Evolutionary conservation across 805 yeast genomes (phyloP), one percentile per base, ranked within the genome.

Genomic region (Candida qinlingensis): DNA sequence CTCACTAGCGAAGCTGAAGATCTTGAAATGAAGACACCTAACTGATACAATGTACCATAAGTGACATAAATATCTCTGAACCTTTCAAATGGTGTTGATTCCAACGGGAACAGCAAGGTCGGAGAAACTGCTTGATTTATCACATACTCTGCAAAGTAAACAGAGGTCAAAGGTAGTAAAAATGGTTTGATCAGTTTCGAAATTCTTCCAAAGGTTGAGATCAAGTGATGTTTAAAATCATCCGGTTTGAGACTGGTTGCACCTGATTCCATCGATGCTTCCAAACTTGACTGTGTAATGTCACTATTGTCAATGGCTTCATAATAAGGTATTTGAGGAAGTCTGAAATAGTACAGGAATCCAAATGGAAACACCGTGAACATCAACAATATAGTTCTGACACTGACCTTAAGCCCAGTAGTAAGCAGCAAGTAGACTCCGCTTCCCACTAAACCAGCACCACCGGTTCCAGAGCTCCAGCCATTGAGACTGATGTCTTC

Each of bases 391-490:
- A 87, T 71, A 1, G 71, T 49, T 50, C 71, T 71, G 0, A 87
- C 81, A 6, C 77, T 65, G 2, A 88, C 49, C 1, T 79, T 73
- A 26, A 87, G 42, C 60, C 89, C 68, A 1, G 92, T 84, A 0
- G 97, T 92, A 57, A 87, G 52, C 1, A 85, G 55, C 75, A 92
- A 59, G 60, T 79, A 91, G 11, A 77, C 60, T 46, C 85, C 87
- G 45, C 91, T 80, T 0, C 98, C 99, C 19, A 79, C 75, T 5
- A 92, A 64, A 0, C 99, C 99, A 1, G 99, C 98, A 19, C 89
- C 96, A 4, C 99, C 98, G 0, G 98, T 92, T 1, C 99, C 99
- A 7, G 90, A 79, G 25, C 96, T 86, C 80, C 95, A 92, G 0
- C 96, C 97, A 44, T 83, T 80, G 41, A 92, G 70, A 4, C 95